Base-by-base conservation (phyloP, 2,329 filamentous ascomycete species). In the Scedosporium minutisporum region DNA sequence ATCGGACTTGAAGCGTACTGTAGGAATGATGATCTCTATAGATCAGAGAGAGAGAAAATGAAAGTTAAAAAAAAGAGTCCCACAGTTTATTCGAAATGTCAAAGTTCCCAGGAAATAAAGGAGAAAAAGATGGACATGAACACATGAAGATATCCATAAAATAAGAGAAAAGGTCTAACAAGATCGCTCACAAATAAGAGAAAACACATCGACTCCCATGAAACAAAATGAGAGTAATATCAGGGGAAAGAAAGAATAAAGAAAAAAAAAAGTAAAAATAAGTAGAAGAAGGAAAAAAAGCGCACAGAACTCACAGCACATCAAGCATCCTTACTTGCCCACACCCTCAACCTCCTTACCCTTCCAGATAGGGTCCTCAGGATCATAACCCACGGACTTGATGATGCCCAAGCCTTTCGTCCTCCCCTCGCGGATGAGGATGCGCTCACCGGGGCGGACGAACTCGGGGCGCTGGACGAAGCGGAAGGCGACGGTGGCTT, bases 341-440 rank as follows among this genome's bases (percentile, higher is more conserved):
- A 23, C 6, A 6, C 29, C 27, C 53, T 62, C 60, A 29, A 44
- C 41, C 18, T 41, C 60, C 25, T 58, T 41, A 1, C n/a, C 29
- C 29, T 62, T 33, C 60, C 60, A 62, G 2, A 57, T 62, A 14
- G 60, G 60, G 27, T 62, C 60, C 10, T 27, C 16, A 0, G 86
- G 80, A 72, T 97, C 92, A 73, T 97, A 99, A 2, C 92, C 92
- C 0, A 97, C 83, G 46, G 86, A 84, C 74, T 96, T 97, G 59
- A 99, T 91, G 65, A 99, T 97, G 0, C 95, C 95, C 0, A 99
- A 77, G 0, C 95, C 95, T 78, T 97, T 97, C 0, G 95, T 99
- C 65, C 92, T 83, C 0, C 95, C 95, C 77, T 99, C 95, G 51
- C 95, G 84, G 80, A 99, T 99, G 18, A 99, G 77, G 38, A 99